phyloP scores from a whole-genome alignment of 2,329 filamentous ascomycete genomes.

The Colletotrichum sp. region DNA sequence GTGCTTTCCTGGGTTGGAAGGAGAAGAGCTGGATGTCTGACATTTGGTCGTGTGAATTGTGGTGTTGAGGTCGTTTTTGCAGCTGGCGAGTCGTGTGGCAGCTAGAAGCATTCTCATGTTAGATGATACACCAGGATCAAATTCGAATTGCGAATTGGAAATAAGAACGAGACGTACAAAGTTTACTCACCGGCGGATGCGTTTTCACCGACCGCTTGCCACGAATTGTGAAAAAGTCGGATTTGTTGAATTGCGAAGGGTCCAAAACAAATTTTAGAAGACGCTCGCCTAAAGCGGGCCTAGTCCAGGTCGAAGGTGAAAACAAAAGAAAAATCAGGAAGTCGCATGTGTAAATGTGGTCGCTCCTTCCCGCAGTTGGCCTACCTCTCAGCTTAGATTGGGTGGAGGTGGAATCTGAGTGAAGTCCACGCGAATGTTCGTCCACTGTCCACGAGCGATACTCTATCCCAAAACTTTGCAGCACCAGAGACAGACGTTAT shows the following conservation, averaged over 20 bases:
- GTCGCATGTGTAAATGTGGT: background rate
- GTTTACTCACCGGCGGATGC: fast-evolving
- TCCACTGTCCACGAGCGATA: background rate
- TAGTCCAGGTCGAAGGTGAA: background rate
- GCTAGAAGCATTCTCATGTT: background rate
- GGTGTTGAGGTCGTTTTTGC: background rate
- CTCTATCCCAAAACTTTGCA: background rate
- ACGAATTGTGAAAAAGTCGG: fast-evolving
- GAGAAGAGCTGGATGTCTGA: background rate
- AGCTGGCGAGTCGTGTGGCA: background rate
- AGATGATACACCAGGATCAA: background rate
- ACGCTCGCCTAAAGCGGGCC: background rate
- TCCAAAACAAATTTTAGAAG: background rate
- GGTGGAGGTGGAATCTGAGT: background rate
- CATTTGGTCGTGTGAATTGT: background rate
- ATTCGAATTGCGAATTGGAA: background rate
- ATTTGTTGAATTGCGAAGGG: background rate
- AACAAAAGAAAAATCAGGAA: background rate
- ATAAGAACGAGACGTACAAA: background rate
- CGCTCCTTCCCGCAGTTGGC: background rate
- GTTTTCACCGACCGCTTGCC: background rate
- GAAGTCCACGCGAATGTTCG: background rate
- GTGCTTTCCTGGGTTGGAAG: background rate
- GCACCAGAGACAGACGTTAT: too few relatives aligned
- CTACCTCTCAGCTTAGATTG: background rate